Evolutionary conservation across 179 eudicot genomes (phyloP).

Genomic region (Silene coronaria): DNA sequence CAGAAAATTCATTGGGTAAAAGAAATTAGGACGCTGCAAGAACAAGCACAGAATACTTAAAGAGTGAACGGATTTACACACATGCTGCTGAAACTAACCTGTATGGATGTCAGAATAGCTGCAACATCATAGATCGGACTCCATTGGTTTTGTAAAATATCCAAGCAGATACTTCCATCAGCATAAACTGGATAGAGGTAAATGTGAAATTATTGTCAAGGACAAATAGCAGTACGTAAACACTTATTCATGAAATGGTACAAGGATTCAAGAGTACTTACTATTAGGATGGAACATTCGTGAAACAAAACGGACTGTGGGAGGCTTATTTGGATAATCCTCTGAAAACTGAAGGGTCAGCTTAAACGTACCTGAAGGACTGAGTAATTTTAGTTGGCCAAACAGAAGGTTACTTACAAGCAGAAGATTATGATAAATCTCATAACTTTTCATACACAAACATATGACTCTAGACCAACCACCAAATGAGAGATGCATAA

Average conservation of each 20-base stretch:
- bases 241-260: neutral
- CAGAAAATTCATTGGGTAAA: neutral
- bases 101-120: conserved; percentile 63
- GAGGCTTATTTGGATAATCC: conserved; percentile 80
- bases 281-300: conserved; percentile 84
- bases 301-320: conserved; percentile 65
- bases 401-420: neutral
- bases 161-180: conserved; percentile 71
- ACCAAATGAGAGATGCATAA: neutral
- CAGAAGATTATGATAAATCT: neutral
- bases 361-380: conserved; percentile 59
- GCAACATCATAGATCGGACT: conserved; percentile 70
- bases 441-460: neutral
- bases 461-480: neutral
- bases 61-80: neutral
- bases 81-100: conserved; percentile 30
- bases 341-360: conserved; percentile 61
- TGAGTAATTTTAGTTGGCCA: conserved; percentile 13
- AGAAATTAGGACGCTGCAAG: neutral
- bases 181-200: conserved; percentile 50
- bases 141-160: conserved; percentile 67
- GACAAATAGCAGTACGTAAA: conserved; percentile 2
- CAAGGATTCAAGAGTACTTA: conserved; percentile 29
- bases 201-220: conserved; percentile 8
- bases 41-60: neutral